phyloP scores from a whole-genome alignment of 2,329 filamentous ascomycete species.

The Pochonia chlamydosporia region DNA sequence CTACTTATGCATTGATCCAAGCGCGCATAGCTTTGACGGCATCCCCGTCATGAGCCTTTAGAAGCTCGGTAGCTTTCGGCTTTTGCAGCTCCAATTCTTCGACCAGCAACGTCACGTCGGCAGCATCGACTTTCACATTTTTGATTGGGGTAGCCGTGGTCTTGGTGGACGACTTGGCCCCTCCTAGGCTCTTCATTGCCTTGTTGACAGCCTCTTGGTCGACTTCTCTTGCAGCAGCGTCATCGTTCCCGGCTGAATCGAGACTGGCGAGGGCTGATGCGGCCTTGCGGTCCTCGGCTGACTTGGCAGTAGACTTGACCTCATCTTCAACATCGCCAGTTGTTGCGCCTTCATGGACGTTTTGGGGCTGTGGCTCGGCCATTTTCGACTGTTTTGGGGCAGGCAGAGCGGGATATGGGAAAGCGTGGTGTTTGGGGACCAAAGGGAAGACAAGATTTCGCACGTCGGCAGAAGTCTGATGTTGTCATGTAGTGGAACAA shows the following conservation, averaged over 20 bases:
- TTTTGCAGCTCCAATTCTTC: slow-evolving; percentile 69
- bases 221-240: slow-evolving; percentile 46
- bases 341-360: slow-evolving; percentile 54
- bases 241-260: slow-evolving; percentile 43
- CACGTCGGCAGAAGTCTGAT: no score
- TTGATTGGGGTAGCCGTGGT: slow-evolving; percentile 35
- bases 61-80: slow-evolving; percentile 65
- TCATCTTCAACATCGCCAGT: slow-evolving; percentile 55
- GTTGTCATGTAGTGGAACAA: no score
- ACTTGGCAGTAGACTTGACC: slow-evolving; percentile 47
- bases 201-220: slow-evolving; percentile 66
- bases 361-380: slow-evolving; percentile 55
- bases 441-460: no score
- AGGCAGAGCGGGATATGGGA: background rate
- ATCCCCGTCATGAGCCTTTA: slow-evolving; percentile 67
- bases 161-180: slow-evolving; percentile 20
- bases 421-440: no score
- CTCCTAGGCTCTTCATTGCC: slow-evolving; percentile 60
- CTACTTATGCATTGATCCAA: slow-evolving; percentile 31
- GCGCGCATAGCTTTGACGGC: slow-evolving; percentile 61
- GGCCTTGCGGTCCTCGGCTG: slow-evolving; percentile 72
- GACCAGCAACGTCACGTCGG: slow-evolving; percentile 65
- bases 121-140: slow-evolving; percentile 68
- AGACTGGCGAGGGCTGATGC: slow-evolving; percentile 68
- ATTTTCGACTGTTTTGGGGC: slow-evolving; percentile 33